Evolutionary conservation across 2,329 filamentous ascomycete genomes (phyloP).

Genomic region (Neodidymelliopsis sp.): DNA sequence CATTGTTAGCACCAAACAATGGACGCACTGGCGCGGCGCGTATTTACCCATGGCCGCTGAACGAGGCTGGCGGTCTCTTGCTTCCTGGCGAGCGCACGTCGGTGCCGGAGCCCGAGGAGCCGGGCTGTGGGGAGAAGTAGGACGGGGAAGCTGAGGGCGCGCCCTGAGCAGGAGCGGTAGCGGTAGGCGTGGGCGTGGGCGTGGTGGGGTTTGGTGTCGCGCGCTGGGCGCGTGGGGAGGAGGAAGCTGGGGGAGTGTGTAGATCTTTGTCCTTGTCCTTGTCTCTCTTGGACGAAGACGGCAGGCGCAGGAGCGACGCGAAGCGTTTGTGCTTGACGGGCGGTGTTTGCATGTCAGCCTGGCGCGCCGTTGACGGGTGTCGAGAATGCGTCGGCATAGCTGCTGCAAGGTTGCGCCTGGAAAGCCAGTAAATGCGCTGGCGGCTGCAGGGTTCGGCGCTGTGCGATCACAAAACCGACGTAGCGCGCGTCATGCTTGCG

Average conservation of each 20-base stretch:
- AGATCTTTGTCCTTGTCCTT: constrained; percentile 18
- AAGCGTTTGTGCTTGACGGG: constrained; percentile 38
- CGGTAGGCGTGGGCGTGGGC: constrained; percentile 27
- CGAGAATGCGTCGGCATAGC: constrained; percentile 17
- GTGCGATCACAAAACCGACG: constrained; percentile 14
- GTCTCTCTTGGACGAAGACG: constrained; percentile 25
- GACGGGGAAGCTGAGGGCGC: constrained; percentile 31
- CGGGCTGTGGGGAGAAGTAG: constrained; percentile 44
- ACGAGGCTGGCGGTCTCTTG: constrained; percentile 56
- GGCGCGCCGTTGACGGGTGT: constrained; percentile 13
- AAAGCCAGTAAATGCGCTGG: constrained; percentile 17
- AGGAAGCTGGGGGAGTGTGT: constrained; percentile 28
- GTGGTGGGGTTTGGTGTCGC: constrained; percentile 37
- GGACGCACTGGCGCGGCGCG: constrained; percentile 6
- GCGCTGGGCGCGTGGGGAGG: constrained; percentile 32
- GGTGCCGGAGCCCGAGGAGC: constrained; percentile 30
- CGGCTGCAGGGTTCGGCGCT: constrained; percentile 22
- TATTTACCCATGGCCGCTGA: constrained; percentile 52
- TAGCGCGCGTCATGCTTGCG: constrained; percentile 34
- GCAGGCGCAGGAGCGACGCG: constrained; percentile 40
- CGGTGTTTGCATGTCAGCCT: constrained; percentile 20
- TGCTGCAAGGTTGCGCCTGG: constrained; percentile 23
- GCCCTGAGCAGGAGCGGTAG: constrained; percentile 29
- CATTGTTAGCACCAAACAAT: constrained; percentile 12
- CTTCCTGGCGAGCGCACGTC: constrained; percentile 41